These are phyloP conservation scores for Aureobasidium sp. DNA, from an alignment of 2,329 filamentous ascomycete species.

Conservation along the genomic window DNA sequence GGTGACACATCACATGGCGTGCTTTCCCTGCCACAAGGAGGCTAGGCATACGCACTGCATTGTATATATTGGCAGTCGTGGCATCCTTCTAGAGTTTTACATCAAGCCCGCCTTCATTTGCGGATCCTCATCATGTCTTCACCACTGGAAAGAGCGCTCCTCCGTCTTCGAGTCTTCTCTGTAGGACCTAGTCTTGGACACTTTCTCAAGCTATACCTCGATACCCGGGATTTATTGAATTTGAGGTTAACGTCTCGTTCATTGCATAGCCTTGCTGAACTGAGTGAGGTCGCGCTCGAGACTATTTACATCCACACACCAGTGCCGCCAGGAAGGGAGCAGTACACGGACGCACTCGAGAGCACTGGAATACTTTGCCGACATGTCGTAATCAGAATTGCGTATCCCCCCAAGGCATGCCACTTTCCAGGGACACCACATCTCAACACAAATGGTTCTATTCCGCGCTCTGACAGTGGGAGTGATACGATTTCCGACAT, in stretches of 20 bases:
- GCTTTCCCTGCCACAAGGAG: background rate
- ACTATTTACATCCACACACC: constrained; percentile 7
- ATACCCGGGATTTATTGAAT: background rate
- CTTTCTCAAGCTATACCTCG: background rate
- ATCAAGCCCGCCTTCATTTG: no score
- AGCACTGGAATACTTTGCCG: background rate
- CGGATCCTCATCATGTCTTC: background rate
- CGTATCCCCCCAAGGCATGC: background rate
- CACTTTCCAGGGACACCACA: background rate
- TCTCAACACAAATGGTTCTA: background rate
- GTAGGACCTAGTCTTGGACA: background rate
- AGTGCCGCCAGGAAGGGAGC: background rate
- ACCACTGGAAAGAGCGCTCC: background rate
- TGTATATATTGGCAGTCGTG: background rate
- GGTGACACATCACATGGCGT: constrained; percentile 9
- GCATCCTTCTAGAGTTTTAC: background rate
- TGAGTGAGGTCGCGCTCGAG: background rate
- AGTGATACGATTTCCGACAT: background rate
- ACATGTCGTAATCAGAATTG: background rate
- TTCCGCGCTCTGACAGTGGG: background rate
- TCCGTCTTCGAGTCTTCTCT: background rate
- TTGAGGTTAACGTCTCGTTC: background rate
- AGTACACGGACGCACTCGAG: background rate
- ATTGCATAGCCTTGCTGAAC: background rate
- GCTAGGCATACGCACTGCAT: background rate